Base-by-base conservation (phyloP, 2,329 filamentous ascomycete species). In the Ophiostoma fasciatum region DNA sequence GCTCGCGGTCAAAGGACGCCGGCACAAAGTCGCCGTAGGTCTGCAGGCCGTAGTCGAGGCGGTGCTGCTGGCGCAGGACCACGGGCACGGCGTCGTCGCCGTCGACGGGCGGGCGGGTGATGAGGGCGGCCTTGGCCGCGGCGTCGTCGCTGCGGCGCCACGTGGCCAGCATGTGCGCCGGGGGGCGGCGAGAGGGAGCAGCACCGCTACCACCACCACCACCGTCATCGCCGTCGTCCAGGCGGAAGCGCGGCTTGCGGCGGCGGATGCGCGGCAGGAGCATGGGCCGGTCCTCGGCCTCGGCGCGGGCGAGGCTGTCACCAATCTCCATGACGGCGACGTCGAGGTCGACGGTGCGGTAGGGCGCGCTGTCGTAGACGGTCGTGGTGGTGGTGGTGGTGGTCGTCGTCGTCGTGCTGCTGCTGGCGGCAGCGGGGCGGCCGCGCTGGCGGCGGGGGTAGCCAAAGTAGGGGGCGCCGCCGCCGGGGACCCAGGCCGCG, bases 241-340 rank as follows among this genome's bases (percentile, higher is more conserved):
- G 19, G 17, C n/a, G 13, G 10, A 31, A 31, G 21, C 21, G 18
- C 13, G 26, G 7, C 13, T 21, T 28, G 36, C 35, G 28, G 15
- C 14, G 31, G 10, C 41, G 39, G 31, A 43, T 34, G 21, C 21
- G 40, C 26, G 48, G 48, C 34, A 51, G 38, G 27, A 38, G 30
- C 19, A 48, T 41, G 9, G 33, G 40, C 5, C 32, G 28, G 3
- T 13, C 7, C 21, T 45, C 42, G 30, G 44, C 43, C 15, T 46
- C 32, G 9, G 22, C 28, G 9, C 33, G 28, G 19, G 43, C 36
- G 21, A 48, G 23, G 25, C 51, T 49, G 27, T 53, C 50, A 6
- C 50, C 51, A 7, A 45, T 51, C 45, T 54, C 52, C 46, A 49
- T 44, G 31, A 51, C 14, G 13, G 40, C 38, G 19, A 39, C 36